Base-by-base conservation (phyloP, 2,329 filamentous ascomycete species). In the Madurella mycetomatis region DNA sequence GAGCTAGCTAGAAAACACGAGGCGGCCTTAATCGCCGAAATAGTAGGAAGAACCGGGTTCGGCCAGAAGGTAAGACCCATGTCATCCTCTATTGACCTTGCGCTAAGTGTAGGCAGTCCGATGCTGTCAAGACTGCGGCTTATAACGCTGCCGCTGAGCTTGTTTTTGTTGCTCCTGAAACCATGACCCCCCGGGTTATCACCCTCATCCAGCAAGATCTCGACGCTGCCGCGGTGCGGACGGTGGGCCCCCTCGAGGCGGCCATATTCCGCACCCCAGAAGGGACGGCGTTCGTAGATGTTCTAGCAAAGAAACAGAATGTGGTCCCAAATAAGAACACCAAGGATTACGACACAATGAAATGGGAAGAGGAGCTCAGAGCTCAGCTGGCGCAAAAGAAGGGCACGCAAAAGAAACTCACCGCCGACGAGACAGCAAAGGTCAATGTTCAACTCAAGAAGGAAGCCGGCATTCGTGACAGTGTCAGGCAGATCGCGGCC, bases 281-380 rank as follows among this genome's bases (percentile, higher is more conserved):
- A 68, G 92, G 91, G 1, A 92, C 87, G 1, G 81, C 86, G 13
- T 97, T 95, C 64, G 80, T 99, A 17, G 94, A 99, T 70, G 89
- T 97, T 0, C 79, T 99, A 5, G 89, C 87, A 34, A 92, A 90
- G 67, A 95, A 95, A 68, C 76, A 84, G 55, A 82, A 82, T 57
- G 75, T 78, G 39, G 74, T 87, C 2, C 84, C 90, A 2, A 87
- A 91, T 72, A 97, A 96, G 73, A 96, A 90, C 65, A 86, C 84
- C 47, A 96, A 95, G 69, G 94, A 97, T 68, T 96, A 96, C 64
- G 90, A 99, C 64, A 95, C 90, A 1, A 72, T 96, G 41, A 96
- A 96, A 71, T 99, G 95, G 94, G 94, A 99, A 71, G 88, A 92
- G 68, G 94, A 99, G 60, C 78, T 99, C 8, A 81, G 92, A 54